Evolutionary conservation across 345 rosid species (phyloP), one percentile per base, ranked within the genome.

Genomic region (Salix koriyanagi): DNA sequence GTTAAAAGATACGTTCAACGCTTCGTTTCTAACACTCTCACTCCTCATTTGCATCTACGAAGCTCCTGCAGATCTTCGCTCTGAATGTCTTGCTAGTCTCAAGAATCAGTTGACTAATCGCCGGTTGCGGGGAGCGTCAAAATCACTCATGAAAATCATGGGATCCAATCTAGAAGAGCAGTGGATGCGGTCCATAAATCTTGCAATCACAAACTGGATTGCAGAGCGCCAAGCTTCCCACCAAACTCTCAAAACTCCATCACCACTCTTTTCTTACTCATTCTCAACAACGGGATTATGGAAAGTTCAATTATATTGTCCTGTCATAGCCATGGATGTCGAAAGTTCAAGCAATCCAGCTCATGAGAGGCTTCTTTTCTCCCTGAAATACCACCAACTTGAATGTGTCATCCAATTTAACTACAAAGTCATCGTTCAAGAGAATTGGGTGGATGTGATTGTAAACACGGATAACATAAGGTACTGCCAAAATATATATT

Each of bases 111-210:
- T 94, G 50, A 67, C 84, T 10, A 67, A 77, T 79, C 76, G 82
- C 75, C 85, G 76, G 9, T 75, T 82, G 66, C 86, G 92, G 67
- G 82, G 76, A 37, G 92, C 92, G 0, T 85, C 92, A 15, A 91
- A 89, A 83, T 34, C 70, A 72, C 97, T 94, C 6, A 87, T 92
- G 97, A 84, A 81, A 39, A 84, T 84, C 42, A 70, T 94, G 32
- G 97, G 97, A 30, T 85, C 95, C 3, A 94, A 92, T 67, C 79
- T 94, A 7, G 98, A 92, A 76, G 97, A 90, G 78, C 90, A 87
- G 64, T 92, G 98, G 97, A 92, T 92, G 93, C 82, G 95, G 71
- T 88, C 98, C 1, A 13, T 92, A 23, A 91, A 92, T 75, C 98
- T 94, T 46, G 95, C 97, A 0, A 89, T 91, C 46, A 94, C 97